Evolutionary conservation across 1,284 basidiomycete genomes (phyloP).

Genomic region (Leucoagaricus sp.): DNA sequence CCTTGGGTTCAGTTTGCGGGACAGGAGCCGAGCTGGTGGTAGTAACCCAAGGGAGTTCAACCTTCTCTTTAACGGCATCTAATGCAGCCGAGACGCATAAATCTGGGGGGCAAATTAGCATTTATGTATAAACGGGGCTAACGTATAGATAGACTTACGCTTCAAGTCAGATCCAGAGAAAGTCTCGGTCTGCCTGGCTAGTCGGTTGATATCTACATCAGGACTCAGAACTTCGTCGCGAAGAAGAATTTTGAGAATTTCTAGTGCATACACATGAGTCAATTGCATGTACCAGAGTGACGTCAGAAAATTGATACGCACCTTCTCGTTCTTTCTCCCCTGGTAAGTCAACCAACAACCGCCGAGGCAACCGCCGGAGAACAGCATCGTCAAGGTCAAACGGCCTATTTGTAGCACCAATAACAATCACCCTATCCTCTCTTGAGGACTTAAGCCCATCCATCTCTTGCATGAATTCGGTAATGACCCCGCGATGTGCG

Average conservation of each 20-base stretch:
- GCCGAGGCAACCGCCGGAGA: conserved; percentile 79
- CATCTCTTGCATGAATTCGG: conserved; percentile 99
- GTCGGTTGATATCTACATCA: conserved; percentile 64
- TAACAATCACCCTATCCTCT: conserved; percentile 87
- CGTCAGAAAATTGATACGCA: conserved; percentile 30
- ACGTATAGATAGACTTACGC: conserved; percentile 53
- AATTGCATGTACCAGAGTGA: conserved; percentile 7
- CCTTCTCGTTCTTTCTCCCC: conserved; percentile 82
- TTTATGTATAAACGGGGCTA: conserved; percentile 4
- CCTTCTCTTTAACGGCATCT: conserved; percentile 83
- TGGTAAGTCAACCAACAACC: conserved; percentile 84
- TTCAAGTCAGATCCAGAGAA: conserved; percentile 95
- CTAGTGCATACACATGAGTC: conserved; percentile 38
- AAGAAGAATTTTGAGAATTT: conserved; percentile 83
- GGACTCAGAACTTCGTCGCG: conserved; percentile 71
- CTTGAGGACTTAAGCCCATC: conserved; percentile 84
- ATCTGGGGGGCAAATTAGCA: conserved; percentile 47
- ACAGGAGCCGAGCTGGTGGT: background rate
- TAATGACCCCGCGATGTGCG: conserved; percentile 84
- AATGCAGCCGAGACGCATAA: conserved; percentile 88
- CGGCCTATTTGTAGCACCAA: conserved; percentile 92
- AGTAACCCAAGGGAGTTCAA: conserved; percentile 72
- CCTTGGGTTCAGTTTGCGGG: background rate
- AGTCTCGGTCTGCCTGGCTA: conserved; percentile 78
- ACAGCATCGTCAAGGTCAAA: conserved; percentile 88